These are phyloP conservation scores for Epichloe scottii DNA, from an alignment of 2,329 filamentous ascomycete genomes.

Conservation along the genomic window DNA sequence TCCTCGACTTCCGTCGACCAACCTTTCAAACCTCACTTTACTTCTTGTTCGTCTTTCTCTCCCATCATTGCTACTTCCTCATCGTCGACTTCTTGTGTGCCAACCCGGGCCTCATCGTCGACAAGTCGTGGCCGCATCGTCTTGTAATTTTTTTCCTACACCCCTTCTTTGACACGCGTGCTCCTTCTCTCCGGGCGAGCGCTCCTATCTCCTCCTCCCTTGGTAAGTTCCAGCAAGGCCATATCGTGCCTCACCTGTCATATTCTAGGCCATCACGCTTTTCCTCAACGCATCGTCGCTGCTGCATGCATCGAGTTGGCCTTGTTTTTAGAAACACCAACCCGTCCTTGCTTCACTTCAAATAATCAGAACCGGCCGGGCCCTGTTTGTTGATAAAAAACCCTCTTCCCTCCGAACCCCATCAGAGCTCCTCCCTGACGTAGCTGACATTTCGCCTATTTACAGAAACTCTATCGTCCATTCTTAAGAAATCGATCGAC, in stretches of 20 bases:
- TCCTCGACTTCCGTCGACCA: conserved; percentile 10
- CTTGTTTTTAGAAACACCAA: not conserved
- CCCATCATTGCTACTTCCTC: conserved; percentile 27
- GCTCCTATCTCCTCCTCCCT: conserved; percentile 12
- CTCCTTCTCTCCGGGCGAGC: conserved; percentile 9
- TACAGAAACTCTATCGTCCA: conserved; percentile 12
- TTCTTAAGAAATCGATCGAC: conserved; percentile 17
- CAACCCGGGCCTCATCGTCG: conserved; percentile 7
- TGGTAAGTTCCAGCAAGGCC: conserved; percentile 6
- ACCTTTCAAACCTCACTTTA: conserved; percentile 8
- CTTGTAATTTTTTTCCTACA: conserved; percentile 15
- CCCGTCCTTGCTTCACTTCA: not conserved
- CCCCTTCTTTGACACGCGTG: conserved; percentile 22
- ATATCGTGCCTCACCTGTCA: conserved; percentile 1
- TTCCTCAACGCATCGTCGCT: not conserved
- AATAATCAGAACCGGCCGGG: not conserved
- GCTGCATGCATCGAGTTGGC: not conserved
- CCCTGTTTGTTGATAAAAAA: not conserved
- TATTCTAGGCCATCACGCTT: not conserved
- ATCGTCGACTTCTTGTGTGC: conserved; percentile 10
- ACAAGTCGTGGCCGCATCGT: conserved; percentile 13
- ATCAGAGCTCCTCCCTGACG: conserved; percentile 12
- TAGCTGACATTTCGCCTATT: not conserved
- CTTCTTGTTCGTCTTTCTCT: conserved; percentile 11
- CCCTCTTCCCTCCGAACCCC: conserved; percentile 11